These are phyloP conservation scores for Eucalyptus curtisii DNA, from an alignment of 345 rosid species.

Conservation along the genomic window DNA sequence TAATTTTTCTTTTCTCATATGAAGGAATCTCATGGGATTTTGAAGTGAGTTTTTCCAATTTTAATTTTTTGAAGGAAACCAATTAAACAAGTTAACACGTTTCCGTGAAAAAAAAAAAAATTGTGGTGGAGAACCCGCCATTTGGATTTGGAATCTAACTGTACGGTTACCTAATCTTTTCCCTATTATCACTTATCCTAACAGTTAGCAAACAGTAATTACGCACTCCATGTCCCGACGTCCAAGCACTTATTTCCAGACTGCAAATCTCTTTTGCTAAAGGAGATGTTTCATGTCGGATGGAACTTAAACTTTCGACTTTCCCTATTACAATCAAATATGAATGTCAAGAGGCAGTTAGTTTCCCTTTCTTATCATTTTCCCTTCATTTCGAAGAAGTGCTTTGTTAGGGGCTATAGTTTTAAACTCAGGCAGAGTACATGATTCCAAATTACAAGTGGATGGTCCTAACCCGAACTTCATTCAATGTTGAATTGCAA, in stretches of 20 bases:
- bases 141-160: too few relatives aligned
- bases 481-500: not conserved
- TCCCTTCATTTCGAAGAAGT: not conserved
- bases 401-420: not conserved
- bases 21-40: not conserved
- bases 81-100: too few relatives aligned
- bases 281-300: not conserved
- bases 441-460: not conserved
- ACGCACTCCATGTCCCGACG: accelerated
- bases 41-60: not conserved
- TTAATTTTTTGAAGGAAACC: not conserved
- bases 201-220: too few relatives aligned
- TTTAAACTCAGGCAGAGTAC: not conserved
- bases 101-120: too few relatives aligned
- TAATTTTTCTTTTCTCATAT: too few relatives aligned
- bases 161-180: too few relatives aligned
- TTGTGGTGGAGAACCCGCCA: too few relatives aligned
- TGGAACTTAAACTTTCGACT: not conserved
- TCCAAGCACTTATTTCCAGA: not conserved
- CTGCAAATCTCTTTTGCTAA: not conserved
- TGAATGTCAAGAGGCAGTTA: not conserved
- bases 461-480: not conserved
- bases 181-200: not conserved
- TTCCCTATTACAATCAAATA: not conserved
- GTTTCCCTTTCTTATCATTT: not conserved